Evolutionary conservation across 2,329 filamentous ascomycete genomes (phyloP).

Genomic region (Xenosphaeropsis pyriputrescens): DNA sequence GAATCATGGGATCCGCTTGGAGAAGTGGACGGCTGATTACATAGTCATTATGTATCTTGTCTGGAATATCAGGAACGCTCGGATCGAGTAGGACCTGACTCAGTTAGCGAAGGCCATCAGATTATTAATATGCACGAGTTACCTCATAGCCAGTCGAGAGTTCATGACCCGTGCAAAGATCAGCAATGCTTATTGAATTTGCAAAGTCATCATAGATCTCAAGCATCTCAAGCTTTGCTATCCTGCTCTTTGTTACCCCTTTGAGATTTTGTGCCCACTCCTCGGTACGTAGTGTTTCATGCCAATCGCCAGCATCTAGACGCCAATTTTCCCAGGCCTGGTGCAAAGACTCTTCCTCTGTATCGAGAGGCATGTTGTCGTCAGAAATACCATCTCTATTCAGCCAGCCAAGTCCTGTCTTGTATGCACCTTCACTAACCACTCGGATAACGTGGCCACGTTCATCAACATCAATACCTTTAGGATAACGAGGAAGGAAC

Average conservation of each 20-base stretch:
- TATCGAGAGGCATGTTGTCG: conserved; percentile 22
- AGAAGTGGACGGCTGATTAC: conserved; percentile 36
- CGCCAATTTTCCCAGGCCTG: conserved; percentile 56
- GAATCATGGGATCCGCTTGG: conserved; percentile 26
- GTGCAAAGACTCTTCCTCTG: conserved; percentile 46
- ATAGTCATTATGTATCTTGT: conserved; percentile 37
- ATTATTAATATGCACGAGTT: conserved; percentile 1
- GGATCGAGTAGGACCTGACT: conserved; percentile 12
- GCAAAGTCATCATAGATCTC: conserved; percentile 36
- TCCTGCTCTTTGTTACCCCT: conserved; percentile 3
- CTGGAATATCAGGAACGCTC: conserved; percentile 14
- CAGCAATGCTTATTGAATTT: conserved; percentile 49
- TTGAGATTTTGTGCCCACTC: conserved; percentile 21
- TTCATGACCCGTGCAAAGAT: conserved; percentile 29
- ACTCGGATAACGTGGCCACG: conserved; percentile 58
- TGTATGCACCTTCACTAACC: conserved; percentile 68
- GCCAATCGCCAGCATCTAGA: conserved; percentile 46
- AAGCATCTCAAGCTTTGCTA: conserved; percentile 23
- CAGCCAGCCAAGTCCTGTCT: conserved; percentile 63
- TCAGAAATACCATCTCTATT: conserved; percentile 40
- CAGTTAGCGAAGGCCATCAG: conserved; percentile 2
- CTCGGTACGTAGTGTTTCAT: conserved; percentile 23
- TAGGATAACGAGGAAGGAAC: conserved; percentile 69
- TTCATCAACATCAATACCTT: conserved; percentile 52
- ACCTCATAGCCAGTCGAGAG: conserved; percentile 14